These are phyloP conservation scores for Epichloe gansuensis DNA, from an alignment of 2,329 filamentous ascomycete genomes.

Conservation along the genomic window DNA sequence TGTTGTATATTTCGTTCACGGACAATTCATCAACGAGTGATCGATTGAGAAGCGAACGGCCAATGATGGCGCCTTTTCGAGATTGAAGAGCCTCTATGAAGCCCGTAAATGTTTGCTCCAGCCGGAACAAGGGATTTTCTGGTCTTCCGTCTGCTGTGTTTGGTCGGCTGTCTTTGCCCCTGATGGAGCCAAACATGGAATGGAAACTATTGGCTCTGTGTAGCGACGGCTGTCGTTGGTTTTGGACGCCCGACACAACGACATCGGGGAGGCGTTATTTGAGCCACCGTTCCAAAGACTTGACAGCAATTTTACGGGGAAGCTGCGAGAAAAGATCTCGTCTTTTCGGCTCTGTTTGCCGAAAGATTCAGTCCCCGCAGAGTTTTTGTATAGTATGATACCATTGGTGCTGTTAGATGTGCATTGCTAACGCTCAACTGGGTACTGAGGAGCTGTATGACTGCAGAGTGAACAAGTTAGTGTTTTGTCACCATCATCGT, in stretches of 20 bases:
- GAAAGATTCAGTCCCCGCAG: slow-evolving; percentile 54
- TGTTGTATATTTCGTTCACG: slow-evolving; percentile 85
- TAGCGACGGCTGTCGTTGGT: slow-evolving; percentile 29
- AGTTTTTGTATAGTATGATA: slow-evolving; percentile 68
- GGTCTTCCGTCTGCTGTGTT: slow-evolving; percentile 38
- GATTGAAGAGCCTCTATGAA: slow-evolving; percentile 74
- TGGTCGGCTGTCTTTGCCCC: slow-evolving; percentile 27
- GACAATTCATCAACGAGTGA: slow-evolving; percentile 60
- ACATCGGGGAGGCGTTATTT: slow-evolving; percentile 23
- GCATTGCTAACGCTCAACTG: slow-evolving; percentile 59
- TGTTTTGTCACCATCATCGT: not conserved
- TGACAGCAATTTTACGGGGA: slow-evolving; percentile 88
- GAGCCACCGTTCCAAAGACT: slow-evolving; percentile 59
- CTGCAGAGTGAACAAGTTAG: slow-evolving; percentile 28
- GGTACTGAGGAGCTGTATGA: slow-evolving; percentile 58
- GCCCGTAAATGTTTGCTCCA: slow-evolving; percentile 77
- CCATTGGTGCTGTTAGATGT: slow-evolving; percentile 51
- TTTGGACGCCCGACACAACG: slow-evolving; percentile 21
- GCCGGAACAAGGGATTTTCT: slow-evolving; percentile 54
- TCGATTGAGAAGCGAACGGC: slow-evolving; percentile 60
- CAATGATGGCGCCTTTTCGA: slow-evolving; percentile 77
- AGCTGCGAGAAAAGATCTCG: slow-evolving; percentile 58
- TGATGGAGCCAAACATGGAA: slow-evolving; percentile 43
- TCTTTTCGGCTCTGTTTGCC: slow-evolving; percentile 49
- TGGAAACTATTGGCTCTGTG: slow-evolving; percentile 34